These are phyloP conservation scores for Hyaloscypha hepaticicola DNA, from an alignment of 495 filamentous ascomycete genomes.

Conservation along the genomic window DNA sequence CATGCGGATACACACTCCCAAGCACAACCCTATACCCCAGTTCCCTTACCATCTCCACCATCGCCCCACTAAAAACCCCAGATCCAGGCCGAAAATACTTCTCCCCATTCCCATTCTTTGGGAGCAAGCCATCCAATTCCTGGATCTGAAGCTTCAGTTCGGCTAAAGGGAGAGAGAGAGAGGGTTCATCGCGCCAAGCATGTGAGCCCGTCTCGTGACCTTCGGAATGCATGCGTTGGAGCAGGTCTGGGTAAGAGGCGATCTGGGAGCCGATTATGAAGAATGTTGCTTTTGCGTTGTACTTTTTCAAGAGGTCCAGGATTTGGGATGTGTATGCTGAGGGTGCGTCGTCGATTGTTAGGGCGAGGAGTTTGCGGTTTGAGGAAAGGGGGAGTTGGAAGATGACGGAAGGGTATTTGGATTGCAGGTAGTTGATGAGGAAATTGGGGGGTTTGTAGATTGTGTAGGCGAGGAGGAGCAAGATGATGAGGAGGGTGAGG, in stretches of 20 bases:
- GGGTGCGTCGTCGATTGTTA: conserved; percentile 85
- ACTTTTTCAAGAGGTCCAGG: conserved; percentile 55
- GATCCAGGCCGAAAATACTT: conserved; percentile 78
- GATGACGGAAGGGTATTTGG: conserved; percentile 72
- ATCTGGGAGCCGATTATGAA: conserved; percentile 80
- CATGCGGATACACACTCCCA: conserved; percentile 83
- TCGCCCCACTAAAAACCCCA: conserved; percentile 70
- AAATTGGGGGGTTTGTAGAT: conserved; percentile 71
- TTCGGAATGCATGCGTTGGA: conserved; percentile 28
- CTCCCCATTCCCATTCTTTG: conserved; percentile 32
- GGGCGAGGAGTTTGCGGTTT: conserved; percentile 61
- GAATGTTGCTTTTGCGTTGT: conserved; percentile 68
- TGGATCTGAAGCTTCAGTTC: conserved; percentile 27
- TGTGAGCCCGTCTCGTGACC: conserved; percentile 61
- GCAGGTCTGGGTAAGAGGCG: conserved; percentile 3
- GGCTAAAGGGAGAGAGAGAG: conserved; percentile 41
- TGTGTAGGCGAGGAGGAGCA: conserved; percentile 54
- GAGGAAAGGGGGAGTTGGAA: conserved; percentile 59
- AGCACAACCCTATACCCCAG: conserved; percentile 68
- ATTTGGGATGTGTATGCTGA: conserved; percentile 72
- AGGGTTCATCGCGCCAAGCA: conserved; percentile 80
- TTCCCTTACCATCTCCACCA: conserved; percentile 53
- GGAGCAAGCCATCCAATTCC: conserved; percentile 25
- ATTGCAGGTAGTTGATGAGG: conserved; percentile 66
- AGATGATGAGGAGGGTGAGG: conserved; percentile 44